Evolutionary conservation across 1,139 yeast genomes (phyloP).

Genomic region (Yamadazyma mexicana): DNA sequence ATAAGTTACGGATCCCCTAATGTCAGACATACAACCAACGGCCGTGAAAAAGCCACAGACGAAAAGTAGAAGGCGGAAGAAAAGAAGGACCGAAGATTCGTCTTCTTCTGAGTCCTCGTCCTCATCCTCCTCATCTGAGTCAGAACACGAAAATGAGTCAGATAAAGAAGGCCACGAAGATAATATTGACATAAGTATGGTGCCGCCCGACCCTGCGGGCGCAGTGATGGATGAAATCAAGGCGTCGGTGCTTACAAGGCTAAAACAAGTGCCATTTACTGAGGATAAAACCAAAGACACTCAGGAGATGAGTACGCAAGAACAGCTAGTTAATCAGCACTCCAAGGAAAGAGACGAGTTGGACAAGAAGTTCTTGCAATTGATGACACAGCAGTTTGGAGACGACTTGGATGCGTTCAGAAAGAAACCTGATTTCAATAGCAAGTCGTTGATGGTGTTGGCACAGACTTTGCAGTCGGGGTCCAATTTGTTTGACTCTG

Average conservation of each 20-base stretch:
- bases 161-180: not conserved
- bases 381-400: conserved; percentile 60
- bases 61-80: conserved; percentile 53
- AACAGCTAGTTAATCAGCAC: conserved; percentile 22
- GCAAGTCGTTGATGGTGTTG: conserved; percentile 57
- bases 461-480: conserved; percentile 70
- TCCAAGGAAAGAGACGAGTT: conserved; percentile 36
- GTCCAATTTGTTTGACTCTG: conserved; percentile 64
- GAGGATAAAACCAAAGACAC: conserved; percentile 17
- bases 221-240: conserved; percentile 11
- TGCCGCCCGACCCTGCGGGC: conserved; percentile 2
- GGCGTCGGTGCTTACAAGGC: conserved; percentile 15
- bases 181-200: conserved; percentile 19
- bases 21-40: conserved; percentile 4
- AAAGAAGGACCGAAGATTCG: conserved; percentile 74
- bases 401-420: conserved; percentile 65
- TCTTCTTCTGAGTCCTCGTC: conserved; percentile 51
- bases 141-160: conserved; percentile 12
- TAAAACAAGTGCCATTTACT: conserved; percentile 15
- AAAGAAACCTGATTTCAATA: conserved; percentile 62
- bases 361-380: conserved; percentile 51
- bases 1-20: too few species aligned
- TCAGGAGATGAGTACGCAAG: conserved; percentile 23
- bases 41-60: conserved; percentile 1
- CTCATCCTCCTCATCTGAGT: conserved; percentile 22